Evolutionary conservation across 106 monocot species (phyloP).

Genomic region (Posidonia australis): DNA sequence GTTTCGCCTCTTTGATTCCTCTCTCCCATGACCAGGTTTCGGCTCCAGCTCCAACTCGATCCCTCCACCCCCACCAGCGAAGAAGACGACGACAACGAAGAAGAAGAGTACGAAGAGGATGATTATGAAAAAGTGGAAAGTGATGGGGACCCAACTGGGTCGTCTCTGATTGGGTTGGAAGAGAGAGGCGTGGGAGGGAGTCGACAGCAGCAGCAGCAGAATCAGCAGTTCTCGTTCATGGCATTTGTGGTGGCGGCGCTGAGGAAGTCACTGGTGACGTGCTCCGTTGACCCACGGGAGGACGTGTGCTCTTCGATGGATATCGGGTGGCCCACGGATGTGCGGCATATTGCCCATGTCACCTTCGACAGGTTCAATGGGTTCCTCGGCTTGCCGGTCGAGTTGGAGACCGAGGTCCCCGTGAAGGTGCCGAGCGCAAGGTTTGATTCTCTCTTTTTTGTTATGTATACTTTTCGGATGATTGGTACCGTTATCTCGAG

Average conservation of each 20-base stretch:
- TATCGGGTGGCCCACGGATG: slow-evolving; percentile 86
- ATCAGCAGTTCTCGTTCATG: slow-evolving; percentile 37
- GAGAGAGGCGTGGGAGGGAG: neutral
- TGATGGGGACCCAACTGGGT: neutral
- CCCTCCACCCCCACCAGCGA: neutral
- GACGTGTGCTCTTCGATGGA: slow-evolving; percentile 42
- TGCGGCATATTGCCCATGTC: slow-evolving; percentile 78
- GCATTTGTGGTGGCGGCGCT: slow-evolving; percentile 47
- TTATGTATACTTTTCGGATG: neutral
- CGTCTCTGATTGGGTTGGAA: neutral
- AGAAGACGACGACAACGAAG: neutral
- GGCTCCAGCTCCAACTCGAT: neutral
- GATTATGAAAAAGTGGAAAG: neutral
- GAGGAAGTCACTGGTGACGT: slow-evolving; percentile 46
- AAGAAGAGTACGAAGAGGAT: neutral
- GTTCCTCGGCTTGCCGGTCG: slow-evolving; percentile 75
- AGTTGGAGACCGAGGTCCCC: slow-evolving; percentile 70
- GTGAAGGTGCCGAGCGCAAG: slow-evolving; percentile 69
- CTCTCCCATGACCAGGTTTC: neutral
- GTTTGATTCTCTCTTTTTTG: slow-evolving; percentile 8
- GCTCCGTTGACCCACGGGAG: slow-evolving; percentile 28
- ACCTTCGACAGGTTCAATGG: slow-evolving; percentile 87
- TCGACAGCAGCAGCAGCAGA: neutral
- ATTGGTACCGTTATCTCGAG: too few relatives aligned
- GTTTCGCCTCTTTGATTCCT: neutral